A percentile compares a stretch with the other conserved stretches of the same genome.
These are phyloP conservation scores for Euphorbia peplus DNA, from an alignment of 345 rosid species.

Conservation along the genomic window DNA sequence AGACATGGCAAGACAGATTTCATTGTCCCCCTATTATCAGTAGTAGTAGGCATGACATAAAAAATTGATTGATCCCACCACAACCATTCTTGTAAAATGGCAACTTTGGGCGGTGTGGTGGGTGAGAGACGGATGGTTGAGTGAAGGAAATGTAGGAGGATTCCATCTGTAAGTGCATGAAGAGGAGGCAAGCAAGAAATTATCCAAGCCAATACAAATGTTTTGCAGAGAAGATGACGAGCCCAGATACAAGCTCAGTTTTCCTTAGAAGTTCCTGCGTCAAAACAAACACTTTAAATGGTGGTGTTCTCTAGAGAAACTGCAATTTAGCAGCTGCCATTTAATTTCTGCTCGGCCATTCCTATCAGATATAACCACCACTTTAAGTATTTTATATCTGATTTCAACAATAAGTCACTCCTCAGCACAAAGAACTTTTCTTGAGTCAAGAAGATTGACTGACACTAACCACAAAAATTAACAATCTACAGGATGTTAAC, in stretches of 20 bases:
- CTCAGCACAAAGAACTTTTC: not conserved
- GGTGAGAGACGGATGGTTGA: slow-evolving; percentile 48
- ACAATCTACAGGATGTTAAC: not conserved
- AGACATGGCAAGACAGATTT: slow-evolving; percentile 57
- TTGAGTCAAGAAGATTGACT: not conserved
- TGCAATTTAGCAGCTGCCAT: slow-evolving; percentile 25
- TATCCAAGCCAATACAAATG: slow-evolving; percentile 51
- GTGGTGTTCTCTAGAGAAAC: slow-evolving; percentile 32
- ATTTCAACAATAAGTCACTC: slow-evolving; percentile 4
- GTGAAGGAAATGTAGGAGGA: slow-evolving; percentile 54
- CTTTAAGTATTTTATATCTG: slow-evolving; percentile 18
- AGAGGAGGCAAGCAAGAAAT: slow-evolving; percentile 59
- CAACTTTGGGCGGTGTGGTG: slow-evolving; percentile 46
- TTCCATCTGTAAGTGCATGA: slow-evolving; percentile 59
- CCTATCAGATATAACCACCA: slow-evolving; percentile 13
- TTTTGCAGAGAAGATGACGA: slow-evolving; percentile 57
- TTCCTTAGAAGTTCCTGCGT: slow-evolving; percentile 78
- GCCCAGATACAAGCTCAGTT: slow-evolving; percentile 60
- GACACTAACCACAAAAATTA: not conserved
- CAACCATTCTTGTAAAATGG: slow-evolving; percentile 42
- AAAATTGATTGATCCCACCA: slow-evolving; percentile 48
- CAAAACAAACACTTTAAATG: slow-evolving; percentile 81
- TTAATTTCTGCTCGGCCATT: slow-evolving; percentile 20
- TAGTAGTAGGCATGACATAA: slow-evolving; percentile 45
- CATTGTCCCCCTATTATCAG: slow-evolving; percentile 58